Evolutionary conservation across 2,329 filamentous ascomycete species (phyloP), one percentile per base, ranked within the genome.

Genomic region (Dothidotthia symphoricarpi): DNA sequence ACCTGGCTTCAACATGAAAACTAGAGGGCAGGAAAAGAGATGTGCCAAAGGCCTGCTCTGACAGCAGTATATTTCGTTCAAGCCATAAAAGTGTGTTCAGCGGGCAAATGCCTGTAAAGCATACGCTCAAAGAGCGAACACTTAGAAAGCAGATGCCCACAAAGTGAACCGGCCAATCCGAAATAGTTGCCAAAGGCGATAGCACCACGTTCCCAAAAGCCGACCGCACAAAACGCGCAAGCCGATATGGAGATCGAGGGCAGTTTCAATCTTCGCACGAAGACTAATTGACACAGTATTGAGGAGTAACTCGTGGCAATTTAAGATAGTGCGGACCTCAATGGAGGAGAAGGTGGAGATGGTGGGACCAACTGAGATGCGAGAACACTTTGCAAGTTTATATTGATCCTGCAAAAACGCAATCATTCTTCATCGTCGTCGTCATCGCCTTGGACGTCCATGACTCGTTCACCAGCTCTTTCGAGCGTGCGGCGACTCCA

Each of bases 271-370:
- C 76, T 95, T 76, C 87, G 89, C 89, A 94, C 85, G 83, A 86
- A 63, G 89, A 95, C 89, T 93, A 83, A 90, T 93, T 83, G 85
- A 82, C 87, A 89, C 81, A 80, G 82, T 83, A 91, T 79, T 79
- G 85, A 77, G 47, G 47, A 59, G 52, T 51, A 57, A 59, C 72
- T 81, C 78, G 79, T 89, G 88, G 80, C 87, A 95, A 93, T 89
- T 95, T 86, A 95, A 95, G 85, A 86, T 86, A 85, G 86, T 91
- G 88, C 88, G 86, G 66, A 49, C 36, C 26, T 34, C 16, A 41
- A 28, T 24, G 34, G 26, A 13, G n/a, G n/a, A n/a, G n/a, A n/a
- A n/a, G n/a, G n/a, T n/a, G n/a, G n/a, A n/a, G n/a, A n/a, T n/a
- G n/a, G n/a, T n/a, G n/a, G n/a, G n/a, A n/a, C n/a, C n/a, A n/a